Evolutionary conservation across 2,329 filamentous ascomycete species (phyloP), one percentile per base, ranked within the genome.

Genomic region (Apiospora hydei): DNA sequence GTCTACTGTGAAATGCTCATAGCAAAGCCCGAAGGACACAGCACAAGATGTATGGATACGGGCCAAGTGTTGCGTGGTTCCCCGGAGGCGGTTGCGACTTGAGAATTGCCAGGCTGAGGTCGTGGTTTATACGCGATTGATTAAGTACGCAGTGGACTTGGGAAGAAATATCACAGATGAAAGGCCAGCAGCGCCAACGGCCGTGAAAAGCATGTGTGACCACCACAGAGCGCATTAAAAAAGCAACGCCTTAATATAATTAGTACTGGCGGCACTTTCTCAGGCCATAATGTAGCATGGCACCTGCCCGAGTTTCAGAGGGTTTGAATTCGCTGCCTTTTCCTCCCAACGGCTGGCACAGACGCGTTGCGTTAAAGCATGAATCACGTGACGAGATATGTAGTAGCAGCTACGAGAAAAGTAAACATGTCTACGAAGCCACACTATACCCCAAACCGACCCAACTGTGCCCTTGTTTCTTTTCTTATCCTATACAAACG

Each of bases 101-200:
- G 44, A 41, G 43, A 38, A 30, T 70, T 38, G 43, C 69, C 67
- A 66, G 69, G 72, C 24, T 51, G 66, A 30, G 74, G 57, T 64
- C 18, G 34, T 13, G 10, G 24, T 30, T 13, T 34, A 34, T 57
- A 57, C 26, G 51, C 51, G 26, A 57, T 57, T 34, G 51, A 26
- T 34, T 34, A n/a, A n/a, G n/a, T n/a, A 30, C 1, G 51, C 13
- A 57, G 26, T 53, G 49, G 30, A 34, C 26, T n/a, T 18, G 18
- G 21, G 21, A 41, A 18, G 21, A 8, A 18, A n/a, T 38, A n/a
- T 34, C 53, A n/a, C 34, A 3, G 34, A 34, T 41, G 34, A 14
- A 64, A 14, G 57, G 21, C 57, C 34, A 61, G 18, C n/a, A 41
- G 57, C 57, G 34, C 57, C 57, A n/a, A 14, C 26, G 26, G 26